Percentiles rank a stretch among this genome's conserved stretches.
Evolutionary conservation across 768 basidiomycete species (phyloP).

Genomic region (Nevesoporus exiguus): DNA sequence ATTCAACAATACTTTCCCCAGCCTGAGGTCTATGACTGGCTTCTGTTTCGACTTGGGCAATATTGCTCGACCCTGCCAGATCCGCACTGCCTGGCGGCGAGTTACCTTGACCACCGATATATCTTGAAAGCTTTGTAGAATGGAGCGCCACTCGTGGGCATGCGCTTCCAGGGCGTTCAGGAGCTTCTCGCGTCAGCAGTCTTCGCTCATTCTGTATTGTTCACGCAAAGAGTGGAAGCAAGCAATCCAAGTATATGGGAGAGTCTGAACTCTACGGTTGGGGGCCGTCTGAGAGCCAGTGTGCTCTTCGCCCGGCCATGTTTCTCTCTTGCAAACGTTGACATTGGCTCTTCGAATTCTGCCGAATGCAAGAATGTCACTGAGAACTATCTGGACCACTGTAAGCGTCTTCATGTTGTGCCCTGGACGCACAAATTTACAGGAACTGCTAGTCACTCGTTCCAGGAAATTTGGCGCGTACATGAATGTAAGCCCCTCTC

Average conservation of each 20-base stretch:
- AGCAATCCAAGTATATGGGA: background rate
- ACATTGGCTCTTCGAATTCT: background rate
- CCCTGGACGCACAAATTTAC: too few relatives aligned
- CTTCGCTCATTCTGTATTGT: background rate
- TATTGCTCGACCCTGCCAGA: background rate
- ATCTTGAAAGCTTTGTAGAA: background rate
- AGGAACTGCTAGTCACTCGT: background rate
- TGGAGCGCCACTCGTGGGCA: background rate
- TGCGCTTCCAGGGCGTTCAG: background rate
- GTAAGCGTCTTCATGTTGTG: background rate
- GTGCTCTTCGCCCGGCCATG: background rate
- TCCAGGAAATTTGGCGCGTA: background rate
- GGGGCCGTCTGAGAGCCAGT: background rate
- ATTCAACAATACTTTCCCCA: too few relatives aligned
- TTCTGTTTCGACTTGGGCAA: background rate
- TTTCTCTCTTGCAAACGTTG: background rate
- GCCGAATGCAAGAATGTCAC: background rate
- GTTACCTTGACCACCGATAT: background rate
- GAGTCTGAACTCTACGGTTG: background rate
- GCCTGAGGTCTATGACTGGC: background rate
- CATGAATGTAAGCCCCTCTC: background rate
- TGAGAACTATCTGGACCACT: background rate
- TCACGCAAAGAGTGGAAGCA: background rate
- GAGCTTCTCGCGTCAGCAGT: background rate
- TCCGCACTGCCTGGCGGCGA: background rate